phyloP scores from a whole-genome alignment of 1,139 yeast species.

The Zygosaccharomyces sapae region DNA sequence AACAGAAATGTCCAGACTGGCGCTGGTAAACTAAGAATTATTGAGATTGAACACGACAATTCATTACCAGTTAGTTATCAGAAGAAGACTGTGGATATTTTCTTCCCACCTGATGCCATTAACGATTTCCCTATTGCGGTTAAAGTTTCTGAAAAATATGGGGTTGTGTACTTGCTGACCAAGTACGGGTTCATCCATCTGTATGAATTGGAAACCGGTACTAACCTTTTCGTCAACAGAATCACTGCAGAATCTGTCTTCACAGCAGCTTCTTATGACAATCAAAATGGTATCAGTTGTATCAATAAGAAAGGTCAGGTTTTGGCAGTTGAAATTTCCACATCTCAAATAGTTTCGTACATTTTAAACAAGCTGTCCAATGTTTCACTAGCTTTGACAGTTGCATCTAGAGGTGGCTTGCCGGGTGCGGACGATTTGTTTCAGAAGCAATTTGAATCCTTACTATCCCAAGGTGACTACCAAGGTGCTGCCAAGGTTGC shows the following conservation, averaged over 20 bases:
- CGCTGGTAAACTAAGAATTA: slow-evolving; percentile 83
- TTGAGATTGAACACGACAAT: slow-evolving; percentile 92
- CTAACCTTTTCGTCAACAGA: slow-evolving; percentile 90
- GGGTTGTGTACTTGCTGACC: slow-evolving; percentile 83
- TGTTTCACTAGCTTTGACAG: slow-evolving; percentile 77
- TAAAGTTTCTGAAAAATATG: slow-evolving; percentile 80
- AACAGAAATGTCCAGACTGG: slow-evolving; percentile 76
- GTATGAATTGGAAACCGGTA: slow-evolving; percentile 89
- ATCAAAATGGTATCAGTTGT: slow-evolving; percentile 80
- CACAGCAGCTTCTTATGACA: slow-evolving; percentile 74
- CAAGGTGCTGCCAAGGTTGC: slow-evolving; percentile 94
- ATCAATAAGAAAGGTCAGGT: slow-evolving; percentile 96
- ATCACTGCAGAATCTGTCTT: slow-evolving; percentile 97
- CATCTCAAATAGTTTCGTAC: slow-evolving; percentile 82
- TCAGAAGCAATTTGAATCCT: slow-evolving; percentile 83
- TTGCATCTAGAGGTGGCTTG: slow-evolving; percentile 93
- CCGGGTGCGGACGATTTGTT: slow-evolving; percentile 96
- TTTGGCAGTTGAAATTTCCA: slow-evolving; percentile 83
- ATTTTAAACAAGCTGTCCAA: slow-evolving; percentile 82
- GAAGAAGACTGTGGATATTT: slow-evolving; percentile 87
- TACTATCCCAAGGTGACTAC: slow-evolving; percentile 81
- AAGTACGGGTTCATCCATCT: slow-evolving; percentile 95
- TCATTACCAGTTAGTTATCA: slow-evolving; percentile 73
- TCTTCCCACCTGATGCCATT: slow-evolving; percentile 94
- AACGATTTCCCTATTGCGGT: slow-evolving; percentile 96